These are phyloP conservation scores for Handroanthus guayacan DNA, from an alignment of 257 asterid species.

Conservation along the genomic window DNA sequence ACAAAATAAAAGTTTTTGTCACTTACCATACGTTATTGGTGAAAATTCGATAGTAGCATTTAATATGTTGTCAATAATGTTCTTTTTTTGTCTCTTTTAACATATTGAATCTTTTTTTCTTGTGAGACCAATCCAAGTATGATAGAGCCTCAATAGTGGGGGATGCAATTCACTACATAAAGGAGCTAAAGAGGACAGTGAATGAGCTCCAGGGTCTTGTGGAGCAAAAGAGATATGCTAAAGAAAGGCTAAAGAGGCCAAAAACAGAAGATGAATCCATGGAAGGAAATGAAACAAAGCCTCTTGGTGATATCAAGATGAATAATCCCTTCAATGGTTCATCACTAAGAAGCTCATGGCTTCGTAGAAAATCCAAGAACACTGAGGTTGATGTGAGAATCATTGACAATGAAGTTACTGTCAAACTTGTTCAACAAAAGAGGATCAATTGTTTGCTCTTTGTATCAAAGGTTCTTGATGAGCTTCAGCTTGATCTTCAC, in stretches of 20 bases:
- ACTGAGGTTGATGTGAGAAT: constrained; percentile 88
- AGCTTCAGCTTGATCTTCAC: constrained; percentile 83
- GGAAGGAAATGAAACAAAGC: constrained; percentile 46
- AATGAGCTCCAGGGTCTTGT: constrained; percentile 56
- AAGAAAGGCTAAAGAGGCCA: constrained; percentile 71
- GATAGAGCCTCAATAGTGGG: constrained; percentile 71
- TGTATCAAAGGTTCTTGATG: constrained; percentile 82
- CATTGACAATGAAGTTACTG: constrained; percentile 80
- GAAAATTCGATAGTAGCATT: too few species aligned
- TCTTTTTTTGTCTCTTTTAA: neutral
- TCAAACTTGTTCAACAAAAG: constrained; percentile 90
- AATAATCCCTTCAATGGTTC: constrained; percentile 52
- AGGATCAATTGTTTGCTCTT: constrained; percentile 74
- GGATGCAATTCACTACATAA: constrained; percentile 65
- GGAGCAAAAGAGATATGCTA: constrained; percentile 75
- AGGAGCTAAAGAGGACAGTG: constrained; percentile 72
- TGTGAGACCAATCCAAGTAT: constrained; percentile 39
- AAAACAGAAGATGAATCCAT: constrained; percentile 45
- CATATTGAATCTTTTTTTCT: constrained; percentile 4
- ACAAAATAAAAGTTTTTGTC: too few species aligned
- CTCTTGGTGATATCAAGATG: constrained; percentile 52
- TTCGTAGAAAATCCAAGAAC: constrained; percentile 78
- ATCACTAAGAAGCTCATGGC: constrained; percentile 83
- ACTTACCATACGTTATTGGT: too few species aligned
- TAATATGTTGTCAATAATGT: neutral